A percentile compares a stretch with the other conserved stretches of the same genome.
phyloP scores from a whole-genome alignment of 2,329 filamentous ascomycete species.

The Xylariales sp. region DNA sequence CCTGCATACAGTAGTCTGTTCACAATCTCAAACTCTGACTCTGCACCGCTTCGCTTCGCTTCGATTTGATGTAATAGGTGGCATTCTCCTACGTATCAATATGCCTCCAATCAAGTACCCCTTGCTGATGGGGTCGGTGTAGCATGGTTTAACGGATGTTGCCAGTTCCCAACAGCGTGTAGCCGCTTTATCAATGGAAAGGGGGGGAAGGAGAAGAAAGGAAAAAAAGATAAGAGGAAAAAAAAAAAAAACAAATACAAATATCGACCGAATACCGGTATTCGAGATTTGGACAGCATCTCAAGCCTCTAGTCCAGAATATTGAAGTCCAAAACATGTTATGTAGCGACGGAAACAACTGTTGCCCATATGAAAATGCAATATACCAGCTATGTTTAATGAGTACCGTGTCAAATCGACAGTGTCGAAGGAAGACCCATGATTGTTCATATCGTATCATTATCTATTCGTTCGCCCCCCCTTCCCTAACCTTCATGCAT shows the following conservation, averaged over 20 bases:
- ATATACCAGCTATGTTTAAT: not conserved
- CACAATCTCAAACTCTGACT: slow-evolving; percentile 1
- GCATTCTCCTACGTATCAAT: no score
- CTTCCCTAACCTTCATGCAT: slow-evolving; percentile 1
- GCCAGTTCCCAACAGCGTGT: not conserved
- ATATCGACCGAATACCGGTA: no score
- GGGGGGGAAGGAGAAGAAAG: not conserved
- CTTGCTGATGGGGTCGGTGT: no score
- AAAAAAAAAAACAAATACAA: not conserved
- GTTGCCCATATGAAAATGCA: not conserved
- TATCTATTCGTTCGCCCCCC: slow-evolving; percentile 8
- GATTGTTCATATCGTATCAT: slow-evolving; percentile 28
- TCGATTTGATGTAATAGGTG: not conserved
- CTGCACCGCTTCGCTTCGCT: not conserved
- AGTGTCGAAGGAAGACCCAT: not conserved
- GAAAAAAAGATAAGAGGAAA: no score
- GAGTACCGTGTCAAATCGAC: slow-evolving; percentile 1
- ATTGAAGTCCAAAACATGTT: not conserved
- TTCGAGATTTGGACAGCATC: not conserved
- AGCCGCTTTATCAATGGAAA: not conserved
- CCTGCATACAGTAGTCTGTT: slow-evolving; percentile 1
- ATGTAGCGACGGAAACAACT: not conserved
- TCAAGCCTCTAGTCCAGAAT: not conserved
- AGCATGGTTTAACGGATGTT: no score
- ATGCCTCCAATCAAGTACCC: not conserved